Evolutionary conservation across 352 stramenopile species (phyloP).

Genomic region (Aphanomyces cochlioides): DNA sequence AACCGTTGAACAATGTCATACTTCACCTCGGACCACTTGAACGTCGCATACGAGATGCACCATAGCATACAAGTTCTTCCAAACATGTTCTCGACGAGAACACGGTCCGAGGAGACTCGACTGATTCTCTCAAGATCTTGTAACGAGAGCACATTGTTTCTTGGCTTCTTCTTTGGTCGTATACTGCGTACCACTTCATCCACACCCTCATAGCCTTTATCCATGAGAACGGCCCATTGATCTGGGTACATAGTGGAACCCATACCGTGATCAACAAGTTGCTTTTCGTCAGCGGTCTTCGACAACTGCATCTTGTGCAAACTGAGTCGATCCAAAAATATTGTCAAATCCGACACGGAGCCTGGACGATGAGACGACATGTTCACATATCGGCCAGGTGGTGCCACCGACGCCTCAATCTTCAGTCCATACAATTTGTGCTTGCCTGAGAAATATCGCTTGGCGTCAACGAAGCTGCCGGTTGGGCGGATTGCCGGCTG

Average conservation of each 20-base stretch:
- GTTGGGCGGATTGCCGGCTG: slow-evolving; percentile 6
- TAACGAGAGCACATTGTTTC: slow-evolving; percentile 12
- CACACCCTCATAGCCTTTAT: slow-evolving; percentile 28
- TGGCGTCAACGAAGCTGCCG: background rate
- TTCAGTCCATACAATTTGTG: slow-evolving; percentile 35
- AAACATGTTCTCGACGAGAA: slow-evolving; percentile 34
- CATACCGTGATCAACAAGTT: background rate
- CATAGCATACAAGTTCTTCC: slow-evolving; percentile 30
- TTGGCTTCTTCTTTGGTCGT: slow-evolving; percentile 4
- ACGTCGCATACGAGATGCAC: slow-evolving; percentile 30
- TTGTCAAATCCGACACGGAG: slow-evolving; percentile 30
- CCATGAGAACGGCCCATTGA: slow-evolving; percentile 24
- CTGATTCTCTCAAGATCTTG: slow-evolving; percentile 29
- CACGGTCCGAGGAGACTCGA: slow-evolving; percentile 28
- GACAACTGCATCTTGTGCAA: slow-evolving; percentile 16
- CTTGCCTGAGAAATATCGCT: slow-evolving; percentile 27
- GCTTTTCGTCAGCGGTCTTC: background rate
- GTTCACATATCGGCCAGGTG: slow-evolving; percentile 18
- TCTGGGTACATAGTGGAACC: slow-evolving; percentile 6
- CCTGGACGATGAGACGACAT: slow-evolving; percentile 23
- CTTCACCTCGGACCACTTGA: slow-evolving; percentile 28
- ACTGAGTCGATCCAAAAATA: slow-evolving; percentile 26
- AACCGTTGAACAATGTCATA: slow-evolving; percentile 32
- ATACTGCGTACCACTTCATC: background rate
- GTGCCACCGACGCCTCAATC: slow-evolving; percentile 29